Evolutionary conservation across 805 yeast species (phyloP), one percentile per base, ranked within the genome.

Genomic region (Cyberlindnera euphorbiiphila): DNA sequence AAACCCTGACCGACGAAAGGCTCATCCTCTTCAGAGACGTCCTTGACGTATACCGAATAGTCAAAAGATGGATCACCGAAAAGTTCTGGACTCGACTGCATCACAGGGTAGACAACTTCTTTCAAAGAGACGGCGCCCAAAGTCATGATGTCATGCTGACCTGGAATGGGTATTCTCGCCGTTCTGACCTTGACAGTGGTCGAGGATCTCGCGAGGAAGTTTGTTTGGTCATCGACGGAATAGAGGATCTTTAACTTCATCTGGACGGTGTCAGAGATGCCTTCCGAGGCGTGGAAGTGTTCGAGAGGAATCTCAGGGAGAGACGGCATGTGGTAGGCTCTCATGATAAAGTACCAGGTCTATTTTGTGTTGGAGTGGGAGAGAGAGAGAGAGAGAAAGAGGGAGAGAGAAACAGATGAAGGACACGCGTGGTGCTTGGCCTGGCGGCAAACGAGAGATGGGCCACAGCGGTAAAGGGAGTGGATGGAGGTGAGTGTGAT

Each of bases 21-120:
- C 64, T 77, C 66, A 63, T 75, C 62, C 58, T 71, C 64, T 57
- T 78, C 65, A 37, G 75, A 50, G 52, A 75, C 52, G 59, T 78
- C 65, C 57, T 76, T 47, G 36, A 74, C 54, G 40, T 64, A 55
- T 45, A 71, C 44, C 46, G 78, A 61, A 66, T 71, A 59, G 65
- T 78, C 65, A 45, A 60, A 49, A 49, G 71, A 31, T 13, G 70
- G 49, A 32, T 49, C 54, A 4, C 38, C 25, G 33, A 69, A 66
- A 36, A 64, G 54, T 41, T 69, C 74, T 4, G 74, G 74, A 25
- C 70, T 64, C 30, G 81, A 74, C 9, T 61, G 69, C 30, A 60
- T 44, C 13, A 69, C 55, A 2, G 68, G 57, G 51, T 72, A 54
- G 51, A 78, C 42, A 50, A 74, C 58, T 61, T 75, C 42, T 53